A percentile compares a stretch with the other conserved stretches of the same genome.
phyloP scores from a whole-genome alignment of 176 grass and related monocot genomes.

The Carex scoparia region DNA sequence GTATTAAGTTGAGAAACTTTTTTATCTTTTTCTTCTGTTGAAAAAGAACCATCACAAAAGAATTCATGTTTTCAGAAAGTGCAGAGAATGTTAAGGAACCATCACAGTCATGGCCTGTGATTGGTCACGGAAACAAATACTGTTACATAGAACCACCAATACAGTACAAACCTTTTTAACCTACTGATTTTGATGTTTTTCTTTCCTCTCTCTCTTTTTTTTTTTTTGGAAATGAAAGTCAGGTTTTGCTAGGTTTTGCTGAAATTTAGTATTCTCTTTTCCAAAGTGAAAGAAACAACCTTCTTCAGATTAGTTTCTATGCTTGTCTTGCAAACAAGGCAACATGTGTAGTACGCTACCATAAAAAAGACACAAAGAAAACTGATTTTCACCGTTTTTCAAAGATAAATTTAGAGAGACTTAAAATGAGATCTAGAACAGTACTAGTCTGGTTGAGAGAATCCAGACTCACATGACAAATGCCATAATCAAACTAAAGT shows the following conservation, averaged over 20 bases:
- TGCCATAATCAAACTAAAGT: slow-evolving; percentile 15
- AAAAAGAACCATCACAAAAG: too few species aligned
- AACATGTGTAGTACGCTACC: neutral
- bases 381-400: neutral
- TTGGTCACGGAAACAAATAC: slow-evolving; percentile 7
- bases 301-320: neutral
- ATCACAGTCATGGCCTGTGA: slow-evolving; percentile 8
- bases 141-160: neutral
- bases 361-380: neutral
- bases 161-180: neutral
- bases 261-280: neutral
- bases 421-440: slow-evolving; percentile 12
- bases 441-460: neutral
- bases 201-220: neutral
- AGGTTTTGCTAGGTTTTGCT: neutral
- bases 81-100: too few species aligned
- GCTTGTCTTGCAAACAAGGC: neutral
- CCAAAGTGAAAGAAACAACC: neutral
- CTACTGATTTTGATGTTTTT: neutral
- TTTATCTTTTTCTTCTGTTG: too few species aligned
- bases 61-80: too few species aligned
- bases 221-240: neutral
- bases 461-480: slow-evolving; percentile 20
- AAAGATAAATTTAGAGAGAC: neutral
- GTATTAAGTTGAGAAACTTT: neutral